These are phyloP conservation scores for Pestalotiopsis sp. DNA, from an alignment of 2,329 filamentous ascomycete species.

Conservation along the genomic window DNA sequence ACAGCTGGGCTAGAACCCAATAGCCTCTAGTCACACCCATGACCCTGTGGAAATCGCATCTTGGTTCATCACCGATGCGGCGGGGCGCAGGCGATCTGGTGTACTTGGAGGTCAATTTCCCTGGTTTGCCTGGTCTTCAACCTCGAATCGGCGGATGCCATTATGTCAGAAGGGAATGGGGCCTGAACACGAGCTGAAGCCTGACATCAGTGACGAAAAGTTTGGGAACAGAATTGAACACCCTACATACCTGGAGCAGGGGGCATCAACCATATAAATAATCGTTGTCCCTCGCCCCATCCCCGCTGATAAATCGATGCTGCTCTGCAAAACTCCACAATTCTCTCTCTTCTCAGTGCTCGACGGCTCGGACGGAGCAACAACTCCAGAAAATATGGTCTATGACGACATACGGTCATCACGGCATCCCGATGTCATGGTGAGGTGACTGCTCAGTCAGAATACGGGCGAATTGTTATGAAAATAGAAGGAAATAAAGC, in stretches of 20 bases:
- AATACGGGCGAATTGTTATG: neutral
- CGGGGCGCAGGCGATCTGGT: neutral
- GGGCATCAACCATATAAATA: neutral
- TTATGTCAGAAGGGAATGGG: no score
- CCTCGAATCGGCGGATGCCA: no score
- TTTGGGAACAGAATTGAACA: neutral
- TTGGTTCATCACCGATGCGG: neutral
- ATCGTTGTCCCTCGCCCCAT: neutral
- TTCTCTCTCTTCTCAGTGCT: neutral
- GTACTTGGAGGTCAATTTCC: no score
- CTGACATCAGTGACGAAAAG: no score
- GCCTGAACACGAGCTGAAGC: no score
- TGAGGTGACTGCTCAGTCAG: neutral
- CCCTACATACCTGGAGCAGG: neutral
- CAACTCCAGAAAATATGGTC: neutral
- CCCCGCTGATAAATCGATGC: neutral
- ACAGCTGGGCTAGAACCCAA: neutral
- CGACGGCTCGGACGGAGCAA: neutral
- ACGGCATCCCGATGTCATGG: constrained; percentile 4
- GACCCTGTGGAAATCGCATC: neutral
- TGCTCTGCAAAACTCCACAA: neutral
- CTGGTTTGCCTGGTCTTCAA: no score
- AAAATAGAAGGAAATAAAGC: neutral
- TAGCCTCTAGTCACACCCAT: neutral
- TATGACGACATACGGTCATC: constrained; percentile 15